phyloP scores from a whole-genome alignment of 2,329 filamentous ascomycete genomes.

The Colletotrichum musicola region DNA sequence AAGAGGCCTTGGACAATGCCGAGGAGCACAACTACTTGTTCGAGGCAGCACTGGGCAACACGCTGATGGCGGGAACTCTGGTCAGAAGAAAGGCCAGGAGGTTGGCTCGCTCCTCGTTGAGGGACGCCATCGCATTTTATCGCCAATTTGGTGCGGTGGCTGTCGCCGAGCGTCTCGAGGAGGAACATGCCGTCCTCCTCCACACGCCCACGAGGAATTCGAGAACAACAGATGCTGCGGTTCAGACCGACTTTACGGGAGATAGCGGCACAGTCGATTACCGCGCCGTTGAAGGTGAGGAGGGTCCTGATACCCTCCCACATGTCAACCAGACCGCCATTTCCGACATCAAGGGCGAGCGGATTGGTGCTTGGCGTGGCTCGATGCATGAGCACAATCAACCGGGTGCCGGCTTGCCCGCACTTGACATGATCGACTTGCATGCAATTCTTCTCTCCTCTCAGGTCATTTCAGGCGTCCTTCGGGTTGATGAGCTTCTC shows the following conservation, averaged over 20 bases:
- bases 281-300: slow-evolving; percentile 59
- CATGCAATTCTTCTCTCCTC: slow-evolving; percentile 83
- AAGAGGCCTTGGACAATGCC: slow-evolving; percentile 79
- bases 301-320: slow-evolving; percentile 53
- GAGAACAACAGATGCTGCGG: slow-evolving; percentile 71
- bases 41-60: slow-evolving; percentile 80
- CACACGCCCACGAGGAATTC: slow-evolving; percentile 71
- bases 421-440: slow-evolving; percentile 86
- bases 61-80: slow-evolving; percentile 80
- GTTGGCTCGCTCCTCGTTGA: slow-evolving; percentile 76
- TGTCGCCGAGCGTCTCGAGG: slow-evolving; percentile 75
- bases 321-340: slow-evolving; percentile 59
- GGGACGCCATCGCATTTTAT: slow-evolving; percentile 77
- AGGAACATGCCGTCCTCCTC: slow-evolving; percentile 76
- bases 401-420: slow-evolving; percentile 73
- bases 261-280: slow-evolving; percentile 67
- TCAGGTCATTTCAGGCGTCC: slow-evolving; percentile 82
- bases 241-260: slow-evolving; percentile 79
- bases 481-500: slow-evolving; percentile 80
- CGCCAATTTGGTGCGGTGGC: slow-evolving; percentile 77
- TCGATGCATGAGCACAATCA: slow-evolving; percentile 68
- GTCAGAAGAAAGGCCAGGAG: slow-evolving; percentile 74
- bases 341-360: slow-evolving; percentile 66
- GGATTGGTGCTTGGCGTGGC: slow-evolving; percentile 73
- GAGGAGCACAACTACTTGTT: slow-evolving; percentile 75